Conservation (phyloP, 306 rosid species). For the Castanea sativa region DNA sequence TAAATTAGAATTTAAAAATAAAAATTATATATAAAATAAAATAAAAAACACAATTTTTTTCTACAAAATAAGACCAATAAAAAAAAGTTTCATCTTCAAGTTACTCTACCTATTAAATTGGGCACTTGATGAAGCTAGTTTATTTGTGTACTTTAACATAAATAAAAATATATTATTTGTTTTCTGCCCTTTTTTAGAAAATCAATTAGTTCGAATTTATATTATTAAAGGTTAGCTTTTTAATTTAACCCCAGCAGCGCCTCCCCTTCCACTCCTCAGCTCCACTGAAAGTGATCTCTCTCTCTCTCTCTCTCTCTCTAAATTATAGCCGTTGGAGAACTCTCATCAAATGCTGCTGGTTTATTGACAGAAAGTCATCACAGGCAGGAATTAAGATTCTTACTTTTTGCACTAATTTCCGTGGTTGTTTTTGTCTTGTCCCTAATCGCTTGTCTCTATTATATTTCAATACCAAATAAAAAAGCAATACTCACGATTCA, state of each 20-base stretch:
- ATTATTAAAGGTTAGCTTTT: not conserved
- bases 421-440: not conserved
- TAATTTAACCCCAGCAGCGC: not conserved
- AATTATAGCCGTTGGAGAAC: constrained; percentile 3
- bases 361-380: not conserved
- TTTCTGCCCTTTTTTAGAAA: not conserved
- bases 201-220: no score
- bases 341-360: constrained; percentile 15
- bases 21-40: no score
- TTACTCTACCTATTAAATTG: no score
- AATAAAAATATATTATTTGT: no score
- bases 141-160: no score
- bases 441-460: not conserved
- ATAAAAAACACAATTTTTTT: no score
- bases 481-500: no score
- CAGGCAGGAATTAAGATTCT: not conserved
- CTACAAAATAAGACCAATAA: no score
- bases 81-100: no score
- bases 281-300: not conserved
- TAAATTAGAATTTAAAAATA: no score
- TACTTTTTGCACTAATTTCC: no score
- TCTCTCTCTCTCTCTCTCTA: not conserved
- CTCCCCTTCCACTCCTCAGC: not conserved
- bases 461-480: not conserved
- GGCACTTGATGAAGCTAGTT: no score